Base-by-base conservation (phyloP, 192 early-diverging fungal species). In the Backusella circina region DNA sequence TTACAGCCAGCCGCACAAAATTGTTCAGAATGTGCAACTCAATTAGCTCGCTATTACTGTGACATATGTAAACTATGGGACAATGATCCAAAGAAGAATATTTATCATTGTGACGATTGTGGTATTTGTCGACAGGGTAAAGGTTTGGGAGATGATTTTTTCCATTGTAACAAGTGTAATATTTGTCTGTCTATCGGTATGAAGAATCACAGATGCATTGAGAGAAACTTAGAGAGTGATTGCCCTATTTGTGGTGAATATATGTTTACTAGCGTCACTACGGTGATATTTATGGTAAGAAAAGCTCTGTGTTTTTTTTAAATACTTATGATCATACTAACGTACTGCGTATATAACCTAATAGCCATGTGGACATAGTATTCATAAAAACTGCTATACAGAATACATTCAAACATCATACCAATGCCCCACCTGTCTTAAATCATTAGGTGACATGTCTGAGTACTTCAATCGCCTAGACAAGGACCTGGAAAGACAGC, bases 211-310 rank as follows among this genome's bases (percentile, higher is more conserved):
- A 88, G 91, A 65, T 99, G 97, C 77, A 95, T 94, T 65, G 97
- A 99, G 80, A 87, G 91, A 66, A 95, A 93, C 50, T 75, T 99
- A 39, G 95, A 97, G 74, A 88, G 90, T 70, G 93, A 98, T 79
- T 99, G 97, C 72, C 96, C 96, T 5, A 97, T 99, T 70, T 99
- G 97, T 85, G 95, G 95, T 30, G 96, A 99, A 76, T 93, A 91
- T 79, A 91, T 99, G 87, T 95, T 96, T 69, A 97, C 93, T 9
- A 96, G 94, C 3, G 91, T 91, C 1, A 87, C 88, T 10, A 87
- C 86, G 0, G 90, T 96, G 2, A 93, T 93, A 16, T 94, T 94
- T 79, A 94, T 95, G 95, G 92, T 93, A 84, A 69, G 76, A 26
- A 15, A 28, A 18, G 44, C 3, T n/a, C 5, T 33, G 16, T 4